Conservation (phyloP, 208 protist species). For the Naegleria fowleri region DNA sequence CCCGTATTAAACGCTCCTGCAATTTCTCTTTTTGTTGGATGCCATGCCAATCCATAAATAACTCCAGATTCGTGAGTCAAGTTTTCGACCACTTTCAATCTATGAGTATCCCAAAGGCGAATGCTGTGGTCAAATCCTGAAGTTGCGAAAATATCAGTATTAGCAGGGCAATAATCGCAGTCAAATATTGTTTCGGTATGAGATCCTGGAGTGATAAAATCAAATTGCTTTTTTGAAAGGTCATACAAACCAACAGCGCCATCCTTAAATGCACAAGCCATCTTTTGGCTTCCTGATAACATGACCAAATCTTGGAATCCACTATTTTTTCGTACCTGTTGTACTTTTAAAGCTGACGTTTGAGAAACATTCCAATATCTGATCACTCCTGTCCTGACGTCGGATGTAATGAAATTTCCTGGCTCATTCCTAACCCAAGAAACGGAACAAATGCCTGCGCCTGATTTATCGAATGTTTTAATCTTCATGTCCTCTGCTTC, state of each 20-base stretch:
- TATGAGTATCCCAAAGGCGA: constrained; percentile 42
- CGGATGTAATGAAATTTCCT: constrained; percentile 2
- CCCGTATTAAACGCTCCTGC: constrained; percentile 28
- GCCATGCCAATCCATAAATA: constrained; percentile 43
- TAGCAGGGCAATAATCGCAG: constrained; percentile 60
- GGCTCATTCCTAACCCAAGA: constrained; percentile 10
- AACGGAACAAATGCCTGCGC: neutral
- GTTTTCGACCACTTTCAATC: constrained; percentile 33
- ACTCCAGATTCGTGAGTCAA: constrained; percentile 35
- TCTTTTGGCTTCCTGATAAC: constrained; percentile 37
- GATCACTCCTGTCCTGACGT: neutral
- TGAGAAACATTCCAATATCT: constrained; percentile 23
- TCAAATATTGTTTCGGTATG: constrained; percentile 74
- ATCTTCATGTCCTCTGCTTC: neutral
- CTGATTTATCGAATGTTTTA: neutral
- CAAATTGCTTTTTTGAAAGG: constrained; percentile 41
- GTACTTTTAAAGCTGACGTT: neutral
- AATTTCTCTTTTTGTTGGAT: constrained; percentile 17
- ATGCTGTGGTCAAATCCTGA: constrained; percentile 69
- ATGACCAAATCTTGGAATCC: constrained; percentile 37
- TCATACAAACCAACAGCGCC: constrained; percentile 69
- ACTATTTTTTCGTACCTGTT: neutral
- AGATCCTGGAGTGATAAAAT: constrained; percentile 50
- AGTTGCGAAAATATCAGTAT: constrained; percentile 68
- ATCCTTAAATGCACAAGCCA: constrained; percentile 59